A percentile compares a stretch with the other conserved stretches of the same genome.
Evolutionary conservation across 108 stramenopile genomes (phyloP).

Genomic region (Cyclotella sp.): DNA sequence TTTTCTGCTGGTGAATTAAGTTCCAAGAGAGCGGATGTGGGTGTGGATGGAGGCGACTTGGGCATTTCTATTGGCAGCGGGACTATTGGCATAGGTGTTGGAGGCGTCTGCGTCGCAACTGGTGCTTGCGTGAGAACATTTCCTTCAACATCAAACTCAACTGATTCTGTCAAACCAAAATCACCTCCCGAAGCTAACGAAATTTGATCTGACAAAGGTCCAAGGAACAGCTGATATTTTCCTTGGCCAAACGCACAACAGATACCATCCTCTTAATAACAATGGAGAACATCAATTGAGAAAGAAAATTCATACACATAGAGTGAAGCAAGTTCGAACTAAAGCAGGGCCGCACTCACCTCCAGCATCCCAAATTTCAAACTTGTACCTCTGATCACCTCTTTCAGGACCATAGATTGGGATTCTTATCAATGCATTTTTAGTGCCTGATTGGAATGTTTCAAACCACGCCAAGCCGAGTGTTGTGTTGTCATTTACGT

Average conservation of each 20-base stretch:
- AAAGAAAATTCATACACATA: neutral
- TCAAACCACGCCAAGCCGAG: slow-evolving; percentile 29
- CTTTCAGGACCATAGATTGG: slow-evolving; percentile 20
- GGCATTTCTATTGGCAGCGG: neutral
- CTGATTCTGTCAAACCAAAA: slow-evolving; percentile 12
- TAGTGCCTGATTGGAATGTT: slow-evolving; percentile 15
- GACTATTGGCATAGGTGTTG: neutral
- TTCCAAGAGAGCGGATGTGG: slow-evolving; percentile 8
- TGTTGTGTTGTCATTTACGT: slow-evolving; percentile 27
- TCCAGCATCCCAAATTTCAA: slow-evolving; percentile 35
- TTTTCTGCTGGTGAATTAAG: neutral
- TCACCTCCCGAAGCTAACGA: slow-evolving; percentile 16
- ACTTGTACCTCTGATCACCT: slow-evolving; percentile 30
- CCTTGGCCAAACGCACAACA: slow-evolving; percentile 26
- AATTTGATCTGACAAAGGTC: slow-evolving; percentile 7
- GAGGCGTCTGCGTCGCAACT: neutral
- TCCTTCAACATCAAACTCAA: slow-evolving; percentile 19
- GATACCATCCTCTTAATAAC: slow-evolving; percentile 16
- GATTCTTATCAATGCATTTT: slow-evolving; percentile 17
- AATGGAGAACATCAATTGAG: neutral
- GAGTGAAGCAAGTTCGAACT: neutral
- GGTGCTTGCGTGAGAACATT: neutral
- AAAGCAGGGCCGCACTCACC: neutral
- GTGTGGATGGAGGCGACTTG: neutral
- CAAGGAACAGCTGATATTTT: slow-evolving; percentile 29